Percentiles rank a stretch among this genome's conserved stretches.
Evolutionary conservation across 352 stramenopile species (phyloP).

Genomic region (Phytophthora pseudosyringae): DNA sequence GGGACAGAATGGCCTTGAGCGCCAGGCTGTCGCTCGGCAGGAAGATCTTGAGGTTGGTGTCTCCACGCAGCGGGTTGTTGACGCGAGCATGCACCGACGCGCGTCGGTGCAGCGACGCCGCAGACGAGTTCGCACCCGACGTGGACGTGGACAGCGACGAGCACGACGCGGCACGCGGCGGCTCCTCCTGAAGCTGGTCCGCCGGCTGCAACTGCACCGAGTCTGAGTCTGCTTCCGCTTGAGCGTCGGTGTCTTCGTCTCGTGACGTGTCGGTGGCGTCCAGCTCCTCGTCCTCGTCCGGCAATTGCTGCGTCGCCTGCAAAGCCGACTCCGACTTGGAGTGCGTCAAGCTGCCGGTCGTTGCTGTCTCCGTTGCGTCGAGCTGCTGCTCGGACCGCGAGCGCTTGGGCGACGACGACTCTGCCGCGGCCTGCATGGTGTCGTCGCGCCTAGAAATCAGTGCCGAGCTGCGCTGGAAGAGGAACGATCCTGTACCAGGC

Average conservation of each 20-base stretch:
- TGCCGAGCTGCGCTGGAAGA: not conserved
- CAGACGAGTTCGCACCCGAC: constrained; percentile 4
- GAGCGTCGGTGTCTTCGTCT: constrained; percentile 13
- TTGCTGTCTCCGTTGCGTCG: not conserved
- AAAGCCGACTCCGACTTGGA: constrained; percentile 20
- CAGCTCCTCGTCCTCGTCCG: constrained; percentile 27
- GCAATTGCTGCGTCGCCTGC: constrained; percentile 1
- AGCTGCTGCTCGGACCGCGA: constrained; percentile 18
- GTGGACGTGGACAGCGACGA: constrained; percentile 29
- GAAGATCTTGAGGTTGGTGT: constrained; percentile 57
- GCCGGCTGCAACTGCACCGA: constrained; percentile 8
- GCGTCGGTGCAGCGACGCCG: constrained; percentile 19
- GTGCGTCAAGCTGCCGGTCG: not conserved
- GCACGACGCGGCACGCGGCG: constrained; percentile 27
- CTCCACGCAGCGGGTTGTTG: constrained; percentile 32
- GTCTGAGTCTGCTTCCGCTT: not conserved
- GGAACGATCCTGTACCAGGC: constrained; percentile 14
- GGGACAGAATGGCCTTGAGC: constrained; percentile 64
- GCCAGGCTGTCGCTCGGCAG: constrained; percentile 59
- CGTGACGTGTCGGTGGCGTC: constrained; percentile 30
- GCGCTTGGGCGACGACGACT: constrained; percentile 3
- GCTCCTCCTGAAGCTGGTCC: constrained; percentile 11
- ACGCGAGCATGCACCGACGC: constrained; percentile 5
- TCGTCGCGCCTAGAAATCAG: constrained; percentile 9
- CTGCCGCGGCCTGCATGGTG: constrained; percentile 1